Conservation (phyloP, 2,329 filamentous ascomycete species). For the Botryotinia convoluta region DNA sequence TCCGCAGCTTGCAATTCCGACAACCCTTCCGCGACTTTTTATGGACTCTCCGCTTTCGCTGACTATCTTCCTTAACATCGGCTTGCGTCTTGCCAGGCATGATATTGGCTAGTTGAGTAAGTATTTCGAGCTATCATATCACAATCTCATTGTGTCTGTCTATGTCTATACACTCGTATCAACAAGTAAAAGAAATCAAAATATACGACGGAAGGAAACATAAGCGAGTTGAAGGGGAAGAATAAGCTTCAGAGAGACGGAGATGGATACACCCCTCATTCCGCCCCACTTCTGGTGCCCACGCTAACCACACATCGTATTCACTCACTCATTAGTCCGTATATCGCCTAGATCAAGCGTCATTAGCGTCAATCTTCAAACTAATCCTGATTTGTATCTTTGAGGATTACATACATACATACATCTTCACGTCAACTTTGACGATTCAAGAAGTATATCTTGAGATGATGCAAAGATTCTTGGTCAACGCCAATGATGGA, state of each 20-base stretch:
- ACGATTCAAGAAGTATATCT: neutral
- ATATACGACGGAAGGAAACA: slow-evolving; percentile 11
- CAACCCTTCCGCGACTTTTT: slow-evolving; percentile 55
- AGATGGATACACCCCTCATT: neutral
- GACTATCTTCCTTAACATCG: neutral
- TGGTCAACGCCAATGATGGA: neutral
- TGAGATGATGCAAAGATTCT: neutral
- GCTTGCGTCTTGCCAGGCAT: neutral
- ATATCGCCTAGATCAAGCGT: neutral
- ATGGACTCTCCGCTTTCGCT: slow-evolving; percentile 40
- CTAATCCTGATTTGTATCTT: neutral
- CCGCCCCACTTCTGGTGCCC: neutral
- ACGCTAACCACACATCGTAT: slow-evolving; percentile 17
- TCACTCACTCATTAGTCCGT: neutral
- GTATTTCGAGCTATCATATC: neutral
- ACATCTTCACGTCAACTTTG: neutral
- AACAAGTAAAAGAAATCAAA: neutral
- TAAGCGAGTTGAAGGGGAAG: slow-evolving; percentile 4
- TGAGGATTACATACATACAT: neutral
- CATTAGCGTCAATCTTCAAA: neutral
- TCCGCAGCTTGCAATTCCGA: slow-evolving; percentile 54
- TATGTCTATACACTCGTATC: neutral
- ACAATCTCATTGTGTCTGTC: neutral
- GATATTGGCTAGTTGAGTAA: neutral
- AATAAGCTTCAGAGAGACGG: neutral